phyloP scores from a whole-genome alignment of 2,329 filamentous ascomycete species.

The Pseudocercospora vitis region DNA sequence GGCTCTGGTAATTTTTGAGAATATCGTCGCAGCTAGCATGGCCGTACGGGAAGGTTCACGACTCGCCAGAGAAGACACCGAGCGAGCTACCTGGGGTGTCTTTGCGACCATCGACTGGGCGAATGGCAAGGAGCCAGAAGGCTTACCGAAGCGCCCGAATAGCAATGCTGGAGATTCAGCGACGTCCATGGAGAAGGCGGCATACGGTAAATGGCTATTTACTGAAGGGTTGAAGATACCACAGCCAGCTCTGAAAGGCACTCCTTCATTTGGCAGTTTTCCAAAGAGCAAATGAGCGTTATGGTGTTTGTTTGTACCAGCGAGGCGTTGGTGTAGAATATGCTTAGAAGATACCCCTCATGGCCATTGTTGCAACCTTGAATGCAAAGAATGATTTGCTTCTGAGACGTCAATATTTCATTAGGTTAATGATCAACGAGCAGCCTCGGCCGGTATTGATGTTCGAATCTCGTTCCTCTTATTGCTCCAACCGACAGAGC shows the following conservation, averaged over 20 bases:
- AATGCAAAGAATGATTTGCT: too few relatives aligned
- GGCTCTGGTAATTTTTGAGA: slow-evolving; percentile 57
- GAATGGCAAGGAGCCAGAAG: slow-evolving; percentile 53
- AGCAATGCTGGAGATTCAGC: neutral
- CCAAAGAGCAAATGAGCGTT: neutral
- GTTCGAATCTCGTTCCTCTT: too few relatives aligned
- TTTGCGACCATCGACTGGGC: slow-evolving; percentile 59
- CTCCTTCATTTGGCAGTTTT: slow-evolving; percentile 41
- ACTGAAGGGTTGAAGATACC: slow-evolving; percentile 34
- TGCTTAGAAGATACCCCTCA: slow-evolving; percentile 1
- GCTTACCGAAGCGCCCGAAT: slow-evolving; percentile 28
- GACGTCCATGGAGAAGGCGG: neutral
- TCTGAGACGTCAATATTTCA: neutral
- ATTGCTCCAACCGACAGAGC: too few relatives aligned
- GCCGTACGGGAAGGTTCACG: slow-evolving; percentile 52
- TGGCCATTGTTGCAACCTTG: too few relatives aligned
- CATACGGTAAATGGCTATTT: neutral
- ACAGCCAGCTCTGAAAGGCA: neutral
- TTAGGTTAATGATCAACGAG: too few relatives aligned
- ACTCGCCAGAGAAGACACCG: slow-evolving; percentile 21
- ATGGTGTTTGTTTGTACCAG: too few relatives aligned
- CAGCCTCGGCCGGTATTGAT: too few relatives aligned
- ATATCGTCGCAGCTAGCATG: slow-evolving; percentile 58
- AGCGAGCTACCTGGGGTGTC: slow-evolving; percentile 44
- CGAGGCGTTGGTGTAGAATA: neutral